Conservation (phyloP, 192 early-diverging fungal genomes). For the Backusella tuberculispora region DNA sequence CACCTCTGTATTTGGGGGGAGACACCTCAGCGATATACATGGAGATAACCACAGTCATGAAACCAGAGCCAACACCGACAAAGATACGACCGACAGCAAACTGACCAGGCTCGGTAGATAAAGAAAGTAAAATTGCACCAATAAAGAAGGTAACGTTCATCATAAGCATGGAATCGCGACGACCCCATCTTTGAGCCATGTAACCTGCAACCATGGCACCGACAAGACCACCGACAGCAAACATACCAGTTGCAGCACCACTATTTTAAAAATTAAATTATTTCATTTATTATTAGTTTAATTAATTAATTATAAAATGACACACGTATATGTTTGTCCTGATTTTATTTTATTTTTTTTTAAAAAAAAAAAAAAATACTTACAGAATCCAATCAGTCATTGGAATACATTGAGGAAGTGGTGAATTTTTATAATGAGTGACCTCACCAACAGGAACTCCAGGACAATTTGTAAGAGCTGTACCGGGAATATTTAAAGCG, state of each 20-base stretch:
- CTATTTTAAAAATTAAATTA: slow-evolving; percentile 16
- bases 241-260: slow-evolving; percentile 60
- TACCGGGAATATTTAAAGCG: slow-evolving; percentile 58
- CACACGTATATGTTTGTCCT: too few relatives aligned
- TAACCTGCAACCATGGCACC: slow-evolving; percentile 66
- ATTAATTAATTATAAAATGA: too few relatives aligned
- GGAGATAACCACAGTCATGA: slow-evolving; percentile 56
- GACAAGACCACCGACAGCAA: slow-evolving; percentile 64
- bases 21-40: slow-evolving; percentile 61
- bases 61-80: slow-evolving; percentile 60
- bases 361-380: too few relatives aligned
- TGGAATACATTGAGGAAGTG: slow-evolving; percentile 38
- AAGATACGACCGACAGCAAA: slow-evolving; percentile 52
- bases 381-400: slow-evolving; percentile 52
- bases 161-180: slow-evolving; percentile 57
- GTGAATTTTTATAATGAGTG: slow-evolving; percentile 33
- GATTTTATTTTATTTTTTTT: too few relatives aligned
- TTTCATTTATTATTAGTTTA: too few relatives aligned
- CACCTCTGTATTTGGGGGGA: slow-evolving; percentile 47
- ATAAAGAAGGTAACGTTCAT: slow-evolving; percentile 53
- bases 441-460: slow-evolving; percentile 21
- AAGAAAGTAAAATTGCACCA: slow-evolving; percentile 43
- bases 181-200: slow-evolving; percentile 61
- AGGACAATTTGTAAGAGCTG: slow-evolving; percentile 57
- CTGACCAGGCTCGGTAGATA: slow-evolving; percentile 30